Conservation (phyloP, 1,139 yeast genomes). For the Lodderomyces margitis region DNA sequence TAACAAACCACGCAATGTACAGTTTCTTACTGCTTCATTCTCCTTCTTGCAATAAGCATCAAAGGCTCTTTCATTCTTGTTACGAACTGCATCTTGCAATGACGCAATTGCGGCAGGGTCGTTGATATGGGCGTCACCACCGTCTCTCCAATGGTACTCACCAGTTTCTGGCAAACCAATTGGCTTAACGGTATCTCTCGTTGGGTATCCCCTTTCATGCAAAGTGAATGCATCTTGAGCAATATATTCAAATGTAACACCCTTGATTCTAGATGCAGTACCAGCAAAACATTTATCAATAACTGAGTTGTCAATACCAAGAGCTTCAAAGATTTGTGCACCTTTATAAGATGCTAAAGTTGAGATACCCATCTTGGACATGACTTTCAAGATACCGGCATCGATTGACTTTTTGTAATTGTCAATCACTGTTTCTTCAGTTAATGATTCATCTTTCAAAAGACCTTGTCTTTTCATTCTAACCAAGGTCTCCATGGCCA, state of each 20-base stretch:
- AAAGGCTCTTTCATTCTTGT: conserved; percentile 91
- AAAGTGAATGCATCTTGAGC: conserved; percentile 95
- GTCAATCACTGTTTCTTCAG: conserved; percentile 58
- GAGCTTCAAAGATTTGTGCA: conserved; percentile 96
- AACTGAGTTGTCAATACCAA: conserved; percentile 93
- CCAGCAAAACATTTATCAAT: conserved; percentile 96
- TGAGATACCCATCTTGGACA: conserved; percentile 99
- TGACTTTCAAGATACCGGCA: conserved; percentile 90
- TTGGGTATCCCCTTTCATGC: conserved; percentile 90
- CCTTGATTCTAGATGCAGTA: conserved; percentile 94
- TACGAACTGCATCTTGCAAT: conserved; percentile 94
- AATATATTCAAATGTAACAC: conserved; percentile 91
- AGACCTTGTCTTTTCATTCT: conserved; percentile 83
- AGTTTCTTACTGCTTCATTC: conserved; percentile 85
- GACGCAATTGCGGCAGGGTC: conserved; percentile 95
- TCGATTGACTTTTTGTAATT: conserved; percentile 84
- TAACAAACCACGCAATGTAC: conserved; percentile 90
- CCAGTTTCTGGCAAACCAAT: conserved; percentile 88
- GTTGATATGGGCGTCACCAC: conserved; percentile 93
- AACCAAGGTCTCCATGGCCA: conserved; percentile 85
- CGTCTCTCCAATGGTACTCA: conserved; percentile 98
- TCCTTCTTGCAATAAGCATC: conserved; percentile 88
- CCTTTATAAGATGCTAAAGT: conserved; percentile 97
- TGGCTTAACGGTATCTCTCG: conserved; percentile 69
- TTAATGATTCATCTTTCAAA: conserved; percentile 54